A percentile compares a stretch with the other conserved stretches of the same genome.
Evolutionary conservation across 257 asterid species (phyloP).

Genomic region (Petrea volubilis): DNA sequence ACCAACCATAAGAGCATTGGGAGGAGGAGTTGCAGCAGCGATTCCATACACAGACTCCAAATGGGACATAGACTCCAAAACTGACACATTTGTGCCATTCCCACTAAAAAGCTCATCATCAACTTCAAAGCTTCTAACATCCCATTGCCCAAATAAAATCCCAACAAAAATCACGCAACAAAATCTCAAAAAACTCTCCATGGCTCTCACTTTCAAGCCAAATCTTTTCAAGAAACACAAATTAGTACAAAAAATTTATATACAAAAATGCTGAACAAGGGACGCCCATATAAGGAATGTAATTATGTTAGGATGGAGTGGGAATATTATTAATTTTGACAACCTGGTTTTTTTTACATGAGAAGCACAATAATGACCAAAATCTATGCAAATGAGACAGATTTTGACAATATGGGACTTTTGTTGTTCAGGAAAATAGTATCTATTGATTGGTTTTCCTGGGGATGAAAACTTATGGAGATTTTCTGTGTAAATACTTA

Average conservation of each 20-base stretch:
- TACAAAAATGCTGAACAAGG: neutral
- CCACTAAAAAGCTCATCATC: slow-evolving; percentile 45
- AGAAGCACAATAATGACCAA: neutral
- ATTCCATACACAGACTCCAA: slow-evolving; percentile 52
- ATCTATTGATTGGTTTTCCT: neutral
- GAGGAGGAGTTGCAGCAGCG: slow-evolving; percentile 35
- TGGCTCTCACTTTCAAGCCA: slow-evolving; percentile 21
- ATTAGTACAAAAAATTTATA: neutral
- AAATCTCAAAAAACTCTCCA: slow-evolving; percentile 24
- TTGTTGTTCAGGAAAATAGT: neutral
- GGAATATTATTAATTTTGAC: no score
- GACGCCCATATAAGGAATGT: neutral
- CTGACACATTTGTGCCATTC: slow-evolving; percentile 46
- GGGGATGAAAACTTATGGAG: no score
- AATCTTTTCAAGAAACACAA: slow-evolving; percentile 5
- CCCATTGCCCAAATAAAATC: slow-evolving; percentile 31
- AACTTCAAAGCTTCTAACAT: slow-evolving; percentile 40
- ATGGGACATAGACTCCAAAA: slow-evolving; percentile 37
- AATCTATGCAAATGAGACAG: slow-evolving; percentile 4
- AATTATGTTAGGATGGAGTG: neutral
- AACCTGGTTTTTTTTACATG: neutral
- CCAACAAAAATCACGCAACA: slow-evolving; percentile 29
- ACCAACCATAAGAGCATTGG: slow-evolving; percentile 61
- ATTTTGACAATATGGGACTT: slow-evolving; percentile 13
- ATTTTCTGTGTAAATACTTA: no score